Conservation (phyloP, 139 green algal genomes). For the Chlamydomonas schloesseri region DNA sequence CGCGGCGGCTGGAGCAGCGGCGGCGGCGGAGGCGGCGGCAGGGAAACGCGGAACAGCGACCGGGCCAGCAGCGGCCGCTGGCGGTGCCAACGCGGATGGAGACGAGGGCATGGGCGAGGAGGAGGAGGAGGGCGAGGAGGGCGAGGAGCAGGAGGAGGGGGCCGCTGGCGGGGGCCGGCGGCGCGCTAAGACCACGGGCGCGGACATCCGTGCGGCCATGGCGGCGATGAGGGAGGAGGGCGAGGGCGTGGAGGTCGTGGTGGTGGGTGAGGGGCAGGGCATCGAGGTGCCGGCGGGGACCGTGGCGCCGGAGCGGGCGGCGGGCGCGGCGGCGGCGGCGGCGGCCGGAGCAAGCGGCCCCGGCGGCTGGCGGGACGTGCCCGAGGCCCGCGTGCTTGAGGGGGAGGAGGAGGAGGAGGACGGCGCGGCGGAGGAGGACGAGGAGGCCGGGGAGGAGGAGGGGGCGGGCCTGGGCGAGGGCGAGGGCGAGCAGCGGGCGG, state of each 20-base stretch:
- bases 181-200: not conserved
- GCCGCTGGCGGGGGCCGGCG: not conserved
- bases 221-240: constrained; percentile 26
- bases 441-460: not conserved
- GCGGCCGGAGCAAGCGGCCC: not conserved
- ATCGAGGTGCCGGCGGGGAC: not conserved
- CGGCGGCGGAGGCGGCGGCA: not conserved
- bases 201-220: constrained; percentile 44
- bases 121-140: not conserved
- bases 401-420: not conserved
- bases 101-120: not conserved
- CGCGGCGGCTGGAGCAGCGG: not conserved
- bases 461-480: not conserved
- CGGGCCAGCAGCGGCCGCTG: not conserved
- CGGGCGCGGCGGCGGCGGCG: not conserved
- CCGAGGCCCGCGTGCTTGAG: not conserved
- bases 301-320: not conserved
- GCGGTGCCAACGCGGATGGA: not conserved
- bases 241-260: not conserved
- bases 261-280: not conserved
- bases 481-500: not conserved
- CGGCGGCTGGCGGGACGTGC: not conserved
- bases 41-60: not conserved
- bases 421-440: not conserved
- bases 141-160: not conserved